Conservation (phyloP, 257 asterid genomes). For the Solanum chaucha region DNA sequence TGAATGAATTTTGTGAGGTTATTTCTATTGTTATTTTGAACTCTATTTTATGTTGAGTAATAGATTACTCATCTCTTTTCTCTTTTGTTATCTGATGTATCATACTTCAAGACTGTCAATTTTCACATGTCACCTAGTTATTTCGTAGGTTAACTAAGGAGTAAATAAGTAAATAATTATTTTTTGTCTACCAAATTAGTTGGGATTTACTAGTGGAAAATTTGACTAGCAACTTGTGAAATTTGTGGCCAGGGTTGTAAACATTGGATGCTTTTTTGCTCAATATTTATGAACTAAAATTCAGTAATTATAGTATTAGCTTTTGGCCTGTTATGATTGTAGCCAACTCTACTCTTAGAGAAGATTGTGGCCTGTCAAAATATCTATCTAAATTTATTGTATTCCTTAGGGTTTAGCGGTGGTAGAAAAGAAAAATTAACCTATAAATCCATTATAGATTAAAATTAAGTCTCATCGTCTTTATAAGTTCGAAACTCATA, state of each 20-base stretch:
- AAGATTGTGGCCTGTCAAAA: not conserved
- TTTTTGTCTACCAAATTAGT: not conserved
- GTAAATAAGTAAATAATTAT: not conserved
- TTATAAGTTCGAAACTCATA: no score
- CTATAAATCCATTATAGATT: not conserved
- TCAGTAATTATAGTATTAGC: not conserved
- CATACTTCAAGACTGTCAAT: not conserved
- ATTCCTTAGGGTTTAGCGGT: not conserved
- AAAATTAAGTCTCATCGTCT: not conserved
- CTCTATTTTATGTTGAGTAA: not conserved
- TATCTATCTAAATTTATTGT: not conserved
- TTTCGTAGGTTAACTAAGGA: not conserved
- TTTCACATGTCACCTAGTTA: not conserved
- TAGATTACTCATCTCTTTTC: not conserved
- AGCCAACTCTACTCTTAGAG: not conserved
- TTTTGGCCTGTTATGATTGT: not conserved
- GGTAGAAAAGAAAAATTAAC: not conserved
- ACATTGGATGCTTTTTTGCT: not conserved
- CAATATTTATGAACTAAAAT: not conserved
- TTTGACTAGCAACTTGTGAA: not conserved
- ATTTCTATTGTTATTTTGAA: not conserved
- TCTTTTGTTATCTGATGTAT: not conserved
- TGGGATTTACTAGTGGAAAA: not conserved
- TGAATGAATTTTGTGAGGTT: not conserved
- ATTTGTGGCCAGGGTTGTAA: not conserved